phyloP scores from a whole-genome alignment of 2,329 filamentous ascomycete genomes.

The Blastomyces percursus region DNA sequence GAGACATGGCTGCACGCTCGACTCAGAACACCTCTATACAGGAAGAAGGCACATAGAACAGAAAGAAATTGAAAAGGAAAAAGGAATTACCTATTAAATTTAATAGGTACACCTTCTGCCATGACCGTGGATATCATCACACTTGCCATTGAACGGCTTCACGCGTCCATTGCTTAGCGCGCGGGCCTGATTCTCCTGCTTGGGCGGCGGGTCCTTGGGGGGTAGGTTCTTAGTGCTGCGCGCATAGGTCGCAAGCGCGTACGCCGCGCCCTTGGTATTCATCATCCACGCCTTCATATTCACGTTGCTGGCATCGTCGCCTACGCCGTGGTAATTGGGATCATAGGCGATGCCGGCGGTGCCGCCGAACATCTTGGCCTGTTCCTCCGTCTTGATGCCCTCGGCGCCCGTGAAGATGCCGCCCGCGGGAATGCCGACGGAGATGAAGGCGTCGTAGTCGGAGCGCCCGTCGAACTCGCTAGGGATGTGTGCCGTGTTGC shows the following conservation, averaged over 20 bases:
- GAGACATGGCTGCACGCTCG: neutral
- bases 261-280: constrained; percentile 38
- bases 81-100: neutral
- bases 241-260: constrained; percentile 54
- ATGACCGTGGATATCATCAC: neutral
- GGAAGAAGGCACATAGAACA: neutral
- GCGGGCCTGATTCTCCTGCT: neutral
- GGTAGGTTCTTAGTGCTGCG: constrained; percentile 29
- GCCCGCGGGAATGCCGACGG: constrained; percentile 59
- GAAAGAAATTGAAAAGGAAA: neutral
- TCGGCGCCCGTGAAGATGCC: constrained; percentile 71
- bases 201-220: constrained; percentile 8
- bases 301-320: constrained; percentile 45
- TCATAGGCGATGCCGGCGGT: constrained; percentile 49
- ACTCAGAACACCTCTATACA: neutral
- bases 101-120: constrained; percentile 1
- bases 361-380: constrained; percentile 60
- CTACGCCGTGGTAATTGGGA: constrained; percentile 45
- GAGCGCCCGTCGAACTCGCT: constrained; percentile 68
- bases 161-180: neutral
- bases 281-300: constrained; percentile 44
- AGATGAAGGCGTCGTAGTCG: constrained; percentile 69
- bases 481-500: constrained; percentile 55
- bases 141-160: neutral
- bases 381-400: constrained; percentile 58